Evolutionary conservation across 768 basidiomycete species (phyloP).

Genomic region (Austroboletus festivus): DNA sequence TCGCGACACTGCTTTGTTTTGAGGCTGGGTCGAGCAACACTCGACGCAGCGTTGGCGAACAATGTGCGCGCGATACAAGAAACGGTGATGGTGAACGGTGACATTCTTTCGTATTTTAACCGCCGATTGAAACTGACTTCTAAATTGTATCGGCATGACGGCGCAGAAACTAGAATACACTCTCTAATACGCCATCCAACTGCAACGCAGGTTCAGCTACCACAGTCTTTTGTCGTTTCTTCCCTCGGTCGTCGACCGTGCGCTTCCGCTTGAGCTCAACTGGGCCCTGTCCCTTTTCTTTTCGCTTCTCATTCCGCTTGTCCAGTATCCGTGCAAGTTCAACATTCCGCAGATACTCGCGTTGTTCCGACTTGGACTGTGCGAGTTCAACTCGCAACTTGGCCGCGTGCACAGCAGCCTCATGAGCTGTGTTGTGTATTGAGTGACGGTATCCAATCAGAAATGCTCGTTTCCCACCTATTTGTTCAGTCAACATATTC

Average conservation of each 20-base stretch:
- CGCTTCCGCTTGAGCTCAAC: slow-evolving; percentile 27
- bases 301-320: slow-evolving; percentile 71
- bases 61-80: slow-evolving; percentile 64
- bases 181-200: slow-evolving; percentile 46
- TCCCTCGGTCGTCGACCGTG: slow-evolving; percentile 6
- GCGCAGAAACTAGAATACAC: slow-evolving; percentile 43
- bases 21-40: slow-evolving; percentile 28
- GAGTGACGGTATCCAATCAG: slow-evolving; percentile 4
- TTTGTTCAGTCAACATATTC: slow-evolving; percentile 98
- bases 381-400: slow-evolving; percentile 90
- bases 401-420: slow-evolving; percentile 83
- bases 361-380: slow-evolving; percentile 84
- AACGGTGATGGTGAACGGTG: slow-evolving; percentile 5
- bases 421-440: slow-evolving; percentile 63
- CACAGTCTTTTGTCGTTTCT: slow-evolving; percentile 11
- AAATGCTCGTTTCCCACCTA: slow-evolving; percentile 63
- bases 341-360: slow-evolving; percentile 90
- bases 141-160: neutral
- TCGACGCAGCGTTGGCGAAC: slow-evolving; percentile 39
- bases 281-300: slow-evolving; percentile 53
- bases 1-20: slow-evolving; percentile 43
- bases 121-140: slow-evolving; percentile 27
- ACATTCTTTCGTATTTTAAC: slow-evolving; percentile 15
- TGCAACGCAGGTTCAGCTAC: slow-evolving; percentile 9
- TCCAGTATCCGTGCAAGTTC: slow-evolving; percentile 85